Evolutionary conservation across 495 filamentous ascomycete species (phyloP), one percentile per base, ranked within the genome.

Genomic region (Parachaetomium inaequale): DNA sequence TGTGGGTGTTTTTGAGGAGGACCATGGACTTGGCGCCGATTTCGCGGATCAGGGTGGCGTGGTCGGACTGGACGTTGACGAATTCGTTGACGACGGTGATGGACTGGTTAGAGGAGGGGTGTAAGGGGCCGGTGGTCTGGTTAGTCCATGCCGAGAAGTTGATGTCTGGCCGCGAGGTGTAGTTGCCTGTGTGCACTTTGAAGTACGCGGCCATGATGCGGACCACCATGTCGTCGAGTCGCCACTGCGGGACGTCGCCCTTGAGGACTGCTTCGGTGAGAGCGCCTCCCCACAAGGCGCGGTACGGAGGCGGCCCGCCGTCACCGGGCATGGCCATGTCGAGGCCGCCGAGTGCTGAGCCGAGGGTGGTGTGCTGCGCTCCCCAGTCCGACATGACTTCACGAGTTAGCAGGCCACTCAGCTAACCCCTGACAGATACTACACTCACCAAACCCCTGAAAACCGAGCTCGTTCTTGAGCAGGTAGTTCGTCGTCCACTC

Each of bases 261-360:
- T 17, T 55, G 19, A 38, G 31, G 19, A 55, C 52, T 17, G 52
- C 52, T n/a, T 38, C 52, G 32, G 52, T 40, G 32, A 55, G 32
- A 7, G n/a, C 52, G 7, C 52, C 52, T 19, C 52, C 52, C 52
- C 52, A 55, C 5, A 23, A 14, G 7, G 34, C 10, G 0, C 34
- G 19, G 52, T 55, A 55, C 6, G 31, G 50, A 7, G n/a, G 6
- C 3, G 52, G 52, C 10, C 52, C 52, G 32, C 31, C 31, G 34
- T 40, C 52, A 14, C 52, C 52, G n/a, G 52, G 52, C 52, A 55
- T 55, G 11, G 31, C 52, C 52, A 55, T 55, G 32, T 55, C 52
- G 21, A 55, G 52, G 11, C 52, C 52, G 10, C 32, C 52, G 32
- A 38, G 32, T 10, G 34, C 34, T 7, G 52, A 38, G 52, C 32